These are phyloP conservation scores for Botrytis medusae DNA, from an alignment of 2,329 filamentous ascomycete genomes.

Conservation along the genomic window DNA sequence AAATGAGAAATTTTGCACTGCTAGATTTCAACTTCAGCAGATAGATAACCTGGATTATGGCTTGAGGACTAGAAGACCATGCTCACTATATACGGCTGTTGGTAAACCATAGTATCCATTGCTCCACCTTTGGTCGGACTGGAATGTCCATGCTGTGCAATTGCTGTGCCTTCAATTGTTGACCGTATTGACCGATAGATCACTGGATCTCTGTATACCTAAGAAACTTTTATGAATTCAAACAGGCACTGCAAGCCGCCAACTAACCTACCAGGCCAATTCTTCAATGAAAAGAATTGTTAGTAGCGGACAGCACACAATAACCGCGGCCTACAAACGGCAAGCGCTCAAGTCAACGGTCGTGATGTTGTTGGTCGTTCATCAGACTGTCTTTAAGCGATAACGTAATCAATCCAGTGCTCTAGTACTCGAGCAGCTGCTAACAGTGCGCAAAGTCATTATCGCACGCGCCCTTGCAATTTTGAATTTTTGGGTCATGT, in stretches of 20 bases:
- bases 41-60: not conserved
- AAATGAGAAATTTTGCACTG: not conserved
- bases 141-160: not conserved
- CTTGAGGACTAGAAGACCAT: not conserved
- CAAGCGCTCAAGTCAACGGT: conserved; percentile 10
- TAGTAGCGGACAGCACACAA: not conserved
- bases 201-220: not conserved
- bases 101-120: not conserved
- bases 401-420: conserved; percentile 13
- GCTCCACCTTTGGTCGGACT: not conserved
- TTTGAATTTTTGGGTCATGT: not conserved
- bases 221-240: not conserved
- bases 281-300: not conserved
- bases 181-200: conserved; percentile 1
- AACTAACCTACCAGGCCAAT: not conserved
- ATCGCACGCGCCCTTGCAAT: not conserved
- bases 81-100: conserved; percentile 15
- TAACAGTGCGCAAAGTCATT: not conserved
- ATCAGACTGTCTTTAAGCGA: not conserved
- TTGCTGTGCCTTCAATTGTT: not conserved
- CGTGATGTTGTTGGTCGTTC: not conserved
- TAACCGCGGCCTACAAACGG: conserved; percentile 12
- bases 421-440: not conserved
- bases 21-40: conserved; percentile 7
- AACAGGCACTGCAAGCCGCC: not conserved